A percentile compares a stretch with the other conserved stretches of the same genome.
Evolutionary conservation across 2,329 filamentous ascomycete species (phyloP).

Genomic region (Neoscytalidium dimidiatum): DNA sequence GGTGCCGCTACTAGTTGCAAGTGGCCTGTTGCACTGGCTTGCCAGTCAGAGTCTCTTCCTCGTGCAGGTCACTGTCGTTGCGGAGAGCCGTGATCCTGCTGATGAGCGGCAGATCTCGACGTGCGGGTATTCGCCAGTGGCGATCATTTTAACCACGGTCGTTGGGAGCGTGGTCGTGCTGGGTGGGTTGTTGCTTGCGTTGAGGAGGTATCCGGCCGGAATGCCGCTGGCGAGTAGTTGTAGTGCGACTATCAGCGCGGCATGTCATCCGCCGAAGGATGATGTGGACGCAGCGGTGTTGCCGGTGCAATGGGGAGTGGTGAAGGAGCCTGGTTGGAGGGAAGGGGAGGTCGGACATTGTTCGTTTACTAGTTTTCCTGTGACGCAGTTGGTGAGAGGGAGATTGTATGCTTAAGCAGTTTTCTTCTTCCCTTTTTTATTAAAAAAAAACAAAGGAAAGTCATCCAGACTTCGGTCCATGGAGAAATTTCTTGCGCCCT

Average conservation of each 20-base stretch:
- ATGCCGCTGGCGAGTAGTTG: constrained; percentile 33
- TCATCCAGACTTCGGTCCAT: too few species aligned
- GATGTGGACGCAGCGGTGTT: constrained; percentile 23
- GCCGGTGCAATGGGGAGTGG: constrained; percentile 32
- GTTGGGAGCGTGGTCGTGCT: constrained; percentile 22
- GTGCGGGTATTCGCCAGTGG: constrained; percentile 17
- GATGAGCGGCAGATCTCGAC: constrained; percentile 15
- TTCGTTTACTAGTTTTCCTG: constrained; percentile 26
- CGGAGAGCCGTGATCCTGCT: background rate
- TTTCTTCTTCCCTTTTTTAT: too few species aligned
- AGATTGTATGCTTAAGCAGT: too few species aligned
- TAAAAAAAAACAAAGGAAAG: too few species aligned
- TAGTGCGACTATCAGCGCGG: constrained; percentile 37
- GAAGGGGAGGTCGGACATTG: constrained; percentile 23
- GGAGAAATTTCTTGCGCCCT: too few species aligned
- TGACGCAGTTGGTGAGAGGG: too few species aligned
- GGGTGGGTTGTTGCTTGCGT: constrained; percentile 21
- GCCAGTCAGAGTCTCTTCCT: constrained; percentile 47
- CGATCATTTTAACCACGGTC: constrained; percentile 23
- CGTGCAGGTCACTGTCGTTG: constrained; percentile 28
- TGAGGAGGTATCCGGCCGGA: constrained; percentile 23
- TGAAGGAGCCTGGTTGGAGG: constrained; percentile 14
- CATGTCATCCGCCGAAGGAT: constrained; percentile 29
- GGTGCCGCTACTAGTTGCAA: constrained; percentile 37
- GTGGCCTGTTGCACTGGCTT: constrained; percentile 45